phyloP scores from a whole-genome alignment of 371 early-diverging fungal genomes.

The Mucor racemosus region DNA sequence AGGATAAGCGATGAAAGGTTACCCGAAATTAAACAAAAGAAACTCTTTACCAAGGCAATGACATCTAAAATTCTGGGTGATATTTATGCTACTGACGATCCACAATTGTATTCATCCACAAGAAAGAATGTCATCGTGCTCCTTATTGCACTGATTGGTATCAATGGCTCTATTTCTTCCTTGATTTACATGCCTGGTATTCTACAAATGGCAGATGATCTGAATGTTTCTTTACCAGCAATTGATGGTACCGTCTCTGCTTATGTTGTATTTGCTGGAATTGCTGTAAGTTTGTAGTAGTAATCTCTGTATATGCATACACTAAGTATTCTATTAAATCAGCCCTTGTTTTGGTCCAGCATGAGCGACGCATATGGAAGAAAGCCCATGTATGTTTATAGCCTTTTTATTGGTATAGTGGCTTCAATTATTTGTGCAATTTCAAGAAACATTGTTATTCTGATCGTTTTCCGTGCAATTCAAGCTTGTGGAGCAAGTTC shows the following conservation, averaged over 20 bases:
- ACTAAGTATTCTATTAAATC: not conserved
- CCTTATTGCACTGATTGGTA: slow-evolving; percentile 20
- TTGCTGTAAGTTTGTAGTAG: slow-evolving; percentile 18
- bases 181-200: slow-evolving; percentile 49
- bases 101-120: slow-evolving; percentile 25
- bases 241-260: slow-evolving; percentile 42
- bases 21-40: not conserved
- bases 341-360: slow-evolving; percentile 66
- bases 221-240: slow-evolving; percentile 27
- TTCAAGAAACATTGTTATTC: slow-evolving; percentile 48
- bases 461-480: slow-evolving; percentile 65
- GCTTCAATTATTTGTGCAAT: slow-evolving; percentile 69
- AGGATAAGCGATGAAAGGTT: too few relatives aligned
- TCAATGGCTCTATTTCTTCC: slow-evolving; percentile 38
- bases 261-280: slow-evolving; percentile 37
- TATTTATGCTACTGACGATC: slow-evolving; percentile 30
- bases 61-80: slow-evolving; percentile 9
- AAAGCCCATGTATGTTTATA: slow-evolving; percentile 60
- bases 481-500: slow-evolving; percentile 70
- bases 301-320: not conserved
- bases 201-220: slow-evolving; percentile 30
- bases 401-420: slow-evolving; percentile 54
- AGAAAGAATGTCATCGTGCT: slow-evolving; percentile 41
- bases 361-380: slow-evolving; percentile 62
- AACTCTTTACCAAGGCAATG: not conserved